phyloP scores from a whole-genome alignment of 495 filamentous ascomycete genomes.

The Penicillium mononematosum region DNA sequence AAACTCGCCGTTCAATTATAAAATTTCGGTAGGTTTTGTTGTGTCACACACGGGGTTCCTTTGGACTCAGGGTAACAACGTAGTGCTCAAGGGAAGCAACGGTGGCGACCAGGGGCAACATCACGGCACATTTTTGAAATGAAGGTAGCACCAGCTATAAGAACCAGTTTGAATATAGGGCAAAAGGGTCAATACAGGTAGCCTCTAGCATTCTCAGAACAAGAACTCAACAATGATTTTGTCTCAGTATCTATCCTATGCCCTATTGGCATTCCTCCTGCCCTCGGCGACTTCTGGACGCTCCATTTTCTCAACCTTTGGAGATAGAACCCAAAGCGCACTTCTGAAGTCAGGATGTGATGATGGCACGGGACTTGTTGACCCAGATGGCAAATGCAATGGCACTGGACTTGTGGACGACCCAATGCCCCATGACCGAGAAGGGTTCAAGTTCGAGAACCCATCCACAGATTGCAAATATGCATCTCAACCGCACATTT shows the following conservation, averaged over 20 bases:
- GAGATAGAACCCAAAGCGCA: neutral
- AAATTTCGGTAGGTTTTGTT: neutral
- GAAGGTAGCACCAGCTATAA: neutral
- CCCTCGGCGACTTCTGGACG: conserved; percentile 5
- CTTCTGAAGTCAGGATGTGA: conserved; percentile 7
- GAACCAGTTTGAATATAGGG: neutral
- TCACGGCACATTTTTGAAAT: conserved; percentile 3
- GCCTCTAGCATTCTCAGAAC: no score
- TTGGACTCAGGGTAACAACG: neutral
- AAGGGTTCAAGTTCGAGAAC: conserved; percentile 39
- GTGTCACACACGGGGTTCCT: neutral
- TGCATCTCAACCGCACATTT: conserved; percentile 39
- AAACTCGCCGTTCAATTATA: neutral
- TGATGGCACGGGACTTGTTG: conserved; percentile 25
- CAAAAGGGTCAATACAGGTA: neutral
- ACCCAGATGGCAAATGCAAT: conserved; percentile 28
- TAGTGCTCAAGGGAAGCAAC: conserved; percentile 6
- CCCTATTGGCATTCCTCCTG: conserved; percentile 17
- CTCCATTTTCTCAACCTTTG: neutral
- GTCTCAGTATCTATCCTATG: conserved; percentile 14
- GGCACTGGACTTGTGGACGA: conserved; percentile 26
- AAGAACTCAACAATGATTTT: conserved; percentile 16
- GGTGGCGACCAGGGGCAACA: neutral
- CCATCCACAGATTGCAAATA: conserved; percentile 35
- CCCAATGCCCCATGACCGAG: conserved; percentile 22